phyloP scores from a whole-genome alignment of 2,329 filamentous ascomycete genomes.

The Triangularia setosa region DNA sequence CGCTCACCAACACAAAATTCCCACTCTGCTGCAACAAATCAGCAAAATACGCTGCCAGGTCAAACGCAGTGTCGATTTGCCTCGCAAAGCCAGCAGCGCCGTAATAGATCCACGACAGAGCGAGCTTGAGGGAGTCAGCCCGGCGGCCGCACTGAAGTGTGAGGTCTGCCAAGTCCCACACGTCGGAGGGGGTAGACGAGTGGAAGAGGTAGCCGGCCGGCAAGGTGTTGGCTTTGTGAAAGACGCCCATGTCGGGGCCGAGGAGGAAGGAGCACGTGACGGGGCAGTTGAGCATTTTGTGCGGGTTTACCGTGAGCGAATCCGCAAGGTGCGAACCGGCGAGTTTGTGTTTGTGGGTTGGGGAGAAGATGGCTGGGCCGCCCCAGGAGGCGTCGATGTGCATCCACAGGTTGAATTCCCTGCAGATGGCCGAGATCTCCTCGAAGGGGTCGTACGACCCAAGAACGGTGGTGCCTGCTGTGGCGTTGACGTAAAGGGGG shows the following conservation, averaged over 20 bases:
- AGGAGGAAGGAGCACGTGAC: slow-evolving; percentile 89
- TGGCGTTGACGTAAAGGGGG: slow-evolving; percentile 93
- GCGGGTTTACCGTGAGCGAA: slow-evolving; percentile 83
- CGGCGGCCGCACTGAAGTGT: slow-evolving; percentile 90
- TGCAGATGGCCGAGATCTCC: slow-evolving; percentile 26
- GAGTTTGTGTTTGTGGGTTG: slow-evolving; percentile 60
- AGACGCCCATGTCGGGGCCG: slow-evolving; percentile 67
- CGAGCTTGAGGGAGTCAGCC: slow-evolving; percentile 82
- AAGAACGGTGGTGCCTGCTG: slow-evolving; percentile 88
- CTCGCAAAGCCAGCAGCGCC: slow-evolving; percentile 68
- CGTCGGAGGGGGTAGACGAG: slow-evolving; percentile 44
- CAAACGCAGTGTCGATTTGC: slow-evolving; percentile 70
- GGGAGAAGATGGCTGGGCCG: slow-evolving; percentile 73
- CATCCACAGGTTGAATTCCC: slow-evolving; percentile 66
- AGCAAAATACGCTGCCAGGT: slow-evolving; percentile 66
- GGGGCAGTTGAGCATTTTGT: slow-evolving; percentile 95
- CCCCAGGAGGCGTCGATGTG: slow-evolving; percentile 94
- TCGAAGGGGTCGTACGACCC: slow-evolving; percentile 58
- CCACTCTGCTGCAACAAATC: slow-evolving; percentile 47
- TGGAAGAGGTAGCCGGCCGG: slow-evolving; percentile 86
- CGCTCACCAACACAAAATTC: slow-evolving; percentile 65
- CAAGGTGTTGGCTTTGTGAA: slow-evolving; percentile 81
- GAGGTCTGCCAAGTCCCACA: slow-evolving; percentile 87
- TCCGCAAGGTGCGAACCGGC: slow-evolving; percentile 70
- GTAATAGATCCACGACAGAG: slow-evolving; percentile 86